A percentile compares a stretch with the other conserved stretches of the same genome.
Evolutionary conservation across 768 basidiomycete genomes (phyloP).

Genomic region (Hysterangium stoloniferum): DNA sequence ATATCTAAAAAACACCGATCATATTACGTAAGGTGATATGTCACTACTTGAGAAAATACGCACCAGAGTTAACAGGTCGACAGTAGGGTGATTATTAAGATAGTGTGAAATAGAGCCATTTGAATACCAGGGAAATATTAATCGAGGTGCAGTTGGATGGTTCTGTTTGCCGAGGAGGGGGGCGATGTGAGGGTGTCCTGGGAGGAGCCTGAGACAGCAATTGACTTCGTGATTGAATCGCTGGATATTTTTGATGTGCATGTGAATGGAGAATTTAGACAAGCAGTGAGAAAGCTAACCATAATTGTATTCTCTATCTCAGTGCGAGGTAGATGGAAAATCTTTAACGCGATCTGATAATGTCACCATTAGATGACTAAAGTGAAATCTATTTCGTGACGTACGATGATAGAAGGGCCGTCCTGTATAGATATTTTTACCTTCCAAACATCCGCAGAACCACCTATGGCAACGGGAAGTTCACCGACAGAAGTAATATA

Average conservation of each 20-base stretch:
- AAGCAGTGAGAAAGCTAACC: background rate
- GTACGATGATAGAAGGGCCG: background rate
- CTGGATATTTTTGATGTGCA: background rate
- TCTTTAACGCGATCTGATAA: constrained; percentile 2
- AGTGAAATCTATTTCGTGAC: background rate
- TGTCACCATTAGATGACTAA: background rate
- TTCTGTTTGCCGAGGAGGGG: background rate
- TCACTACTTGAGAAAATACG: background rate
- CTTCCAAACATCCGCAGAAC: constrained; percentile 8
- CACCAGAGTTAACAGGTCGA: background rate
- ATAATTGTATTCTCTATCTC: background rate
- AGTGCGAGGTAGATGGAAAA: background rate
- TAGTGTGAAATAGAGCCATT: background rate
- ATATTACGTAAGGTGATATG: background rate
- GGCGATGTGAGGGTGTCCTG: constrained; percentile 1
- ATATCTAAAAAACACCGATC: constrained; percentile 10
- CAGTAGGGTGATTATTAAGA: background rate
- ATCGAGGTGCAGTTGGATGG: background rate
- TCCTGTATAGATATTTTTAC: background rate
- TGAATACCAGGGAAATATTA: constrained; percentile 5
- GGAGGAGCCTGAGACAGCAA: background rate
- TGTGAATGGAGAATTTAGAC: background rate
- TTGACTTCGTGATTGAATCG: background rate
- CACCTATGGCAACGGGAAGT: background rate
- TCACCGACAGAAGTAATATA: no score